phyloP scores from a whole-genome alignment of 1,284 basidiomycete genomes.

The Baeospora myosura region DNA sequence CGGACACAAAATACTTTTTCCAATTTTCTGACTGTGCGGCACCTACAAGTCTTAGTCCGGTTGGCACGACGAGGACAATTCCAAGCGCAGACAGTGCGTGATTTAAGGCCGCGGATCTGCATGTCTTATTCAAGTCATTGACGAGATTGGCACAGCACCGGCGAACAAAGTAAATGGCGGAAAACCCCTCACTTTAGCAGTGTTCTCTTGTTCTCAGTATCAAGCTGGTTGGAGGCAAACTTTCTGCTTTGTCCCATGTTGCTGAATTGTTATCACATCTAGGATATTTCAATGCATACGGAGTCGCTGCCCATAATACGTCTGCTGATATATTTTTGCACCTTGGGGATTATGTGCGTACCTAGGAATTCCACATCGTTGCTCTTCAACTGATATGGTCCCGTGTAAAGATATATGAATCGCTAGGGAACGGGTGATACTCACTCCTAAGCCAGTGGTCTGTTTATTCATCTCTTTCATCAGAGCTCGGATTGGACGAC shows the following conservation, averaged over 20 bases:
- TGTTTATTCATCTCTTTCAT: constrained; percentile 1
- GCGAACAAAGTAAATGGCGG: constrained; percentile 46
- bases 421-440: constrained; percentile 36
- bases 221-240: constrained; percentile 30
- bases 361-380: no score
- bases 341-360: constrained; percentile 55
- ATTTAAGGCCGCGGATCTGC: neutral
- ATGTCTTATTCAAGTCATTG: neutral
- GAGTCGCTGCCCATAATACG: constrained; percentile 49
- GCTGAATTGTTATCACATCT: constrained; percentile 12
- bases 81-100: constrained; percentile 37
- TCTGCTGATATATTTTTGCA: constrained; percentile 56
- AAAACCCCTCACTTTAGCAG: constrained; percentile 47
- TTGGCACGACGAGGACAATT: constrained; percentile 45
- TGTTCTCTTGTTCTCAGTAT: constrained; percentile 56
- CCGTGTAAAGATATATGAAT: constrained; percentile 41
- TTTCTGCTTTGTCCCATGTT: neutral
- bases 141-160: constrained; percentile 33
- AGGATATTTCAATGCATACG: constrained; percentile 69
- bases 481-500: constrained; percentile 40
- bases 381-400: neutral
- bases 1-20: constrained; percentile 56
- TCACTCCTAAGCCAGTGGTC: neutral
- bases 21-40: constrained; percentile 55
- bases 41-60: constrained; percentile 32